A percentile compares a stretch with the other conserved stretches of the same genome.
These are phyloP conservation scores for Thielaviopsis musarum DNA, from an alignment of 2,329 filamentous ascomycete species.

Conservation along the genomic window DNA sequence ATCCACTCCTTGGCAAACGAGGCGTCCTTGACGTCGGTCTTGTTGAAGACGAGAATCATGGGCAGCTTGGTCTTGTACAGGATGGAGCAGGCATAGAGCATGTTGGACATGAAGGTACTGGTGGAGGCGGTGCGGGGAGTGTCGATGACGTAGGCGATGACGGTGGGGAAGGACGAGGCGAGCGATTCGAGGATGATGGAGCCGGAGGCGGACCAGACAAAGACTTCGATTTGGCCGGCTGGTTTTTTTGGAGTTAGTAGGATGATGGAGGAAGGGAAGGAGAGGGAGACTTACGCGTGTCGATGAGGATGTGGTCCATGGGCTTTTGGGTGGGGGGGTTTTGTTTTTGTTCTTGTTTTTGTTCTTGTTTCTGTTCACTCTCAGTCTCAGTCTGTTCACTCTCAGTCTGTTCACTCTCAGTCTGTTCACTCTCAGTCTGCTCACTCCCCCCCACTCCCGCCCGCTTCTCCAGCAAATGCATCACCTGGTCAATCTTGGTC, in stretches of 20 bases:
- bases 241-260: neutral
- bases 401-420: constrained; percentile 87
- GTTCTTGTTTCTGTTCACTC: constrained; percentile 91
- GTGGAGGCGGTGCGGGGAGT: constrained; percentile 86
- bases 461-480: constrained; percentile 78
- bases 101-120: constrained; percentile 98
- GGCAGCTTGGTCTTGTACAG: constrained; percentile 97
- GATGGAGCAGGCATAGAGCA: constrained; percentile 97
- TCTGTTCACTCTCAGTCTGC: constrained; percentile 21
- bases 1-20: constrained; percentile 96
- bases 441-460: constrained; percentile 21
- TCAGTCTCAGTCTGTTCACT: constrained; percentile 90
- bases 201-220: constrained; percentile 93
- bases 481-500: constrained; percentile 94
- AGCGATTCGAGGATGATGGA: constrained; percentile 86
- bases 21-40: constrained; percentile 87
- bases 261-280: neutral
- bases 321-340: constrained; percentile 45
- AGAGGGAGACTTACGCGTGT: constrained; percentile 44
- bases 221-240: constrained; percentile 91
- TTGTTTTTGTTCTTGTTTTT: constrained; percentile 76
- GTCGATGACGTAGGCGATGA: constrained; percentile 95
- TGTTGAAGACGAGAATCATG: constrained; percentile 99
- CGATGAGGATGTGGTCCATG: constrained; percentile 74
- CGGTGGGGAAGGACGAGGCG: constrained; percentile 86